Percentiles rank a stretch among this genome's conserved stretches.
Evolutionary conservation across 1,284 basidiomycete species (phyloP).

Genomic region (Ustilago cynodontis): DNA sequence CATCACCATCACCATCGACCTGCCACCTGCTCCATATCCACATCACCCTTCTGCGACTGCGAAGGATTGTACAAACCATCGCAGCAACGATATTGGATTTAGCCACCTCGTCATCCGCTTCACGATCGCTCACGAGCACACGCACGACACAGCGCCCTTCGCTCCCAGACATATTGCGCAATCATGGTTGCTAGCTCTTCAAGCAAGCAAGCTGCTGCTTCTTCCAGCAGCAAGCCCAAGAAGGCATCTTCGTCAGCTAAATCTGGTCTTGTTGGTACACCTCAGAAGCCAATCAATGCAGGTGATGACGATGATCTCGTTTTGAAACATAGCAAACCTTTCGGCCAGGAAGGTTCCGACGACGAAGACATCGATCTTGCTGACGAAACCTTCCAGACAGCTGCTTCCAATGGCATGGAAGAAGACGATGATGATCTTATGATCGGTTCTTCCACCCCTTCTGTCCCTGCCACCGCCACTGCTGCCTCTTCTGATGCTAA

Average conservation of each 20-base stretch:
- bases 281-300: background rate
- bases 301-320: slow-evolving; percentile 14
- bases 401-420: slow-evolving; percentile 17
- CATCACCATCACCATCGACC: too few species aligned
- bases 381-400: slow-evolving; percentile 35
- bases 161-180: background rate
- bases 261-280: slow-evolving; percentile 20
- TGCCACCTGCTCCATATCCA: too few species aligned
- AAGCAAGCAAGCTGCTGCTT: slow-evolving; percentile 26
- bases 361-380: slow-evolving; percentile 46
- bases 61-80: too few species aligned
- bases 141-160: background rate
- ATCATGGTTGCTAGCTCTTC: slow-evolving; percentile 34
- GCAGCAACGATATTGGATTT: too few species aligned
- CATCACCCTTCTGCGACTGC: too few species aligned
- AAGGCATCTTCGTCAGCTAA: slow-evolving; percentile 19
- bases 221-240: slow-evolving; percentile 13
- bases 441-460: slow-evolving; percentile 32
- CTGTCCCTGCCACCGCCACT: slow-evolving; percentile 3
- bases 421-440: slow-evolving; percentile 52
- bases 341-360: slow-evolving; percentile 43
- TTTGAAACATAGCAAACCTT: slow-evolving; percentile 49
- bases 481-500: background rate
- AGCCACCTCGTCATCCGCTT: too few species aligned
- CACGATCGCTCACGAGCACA: too few species aligned